phyloP scores from a whole-genome alignment of 2,329 filamentous ascomycete genomes.

The Ramichloridium luteum region DNA sequence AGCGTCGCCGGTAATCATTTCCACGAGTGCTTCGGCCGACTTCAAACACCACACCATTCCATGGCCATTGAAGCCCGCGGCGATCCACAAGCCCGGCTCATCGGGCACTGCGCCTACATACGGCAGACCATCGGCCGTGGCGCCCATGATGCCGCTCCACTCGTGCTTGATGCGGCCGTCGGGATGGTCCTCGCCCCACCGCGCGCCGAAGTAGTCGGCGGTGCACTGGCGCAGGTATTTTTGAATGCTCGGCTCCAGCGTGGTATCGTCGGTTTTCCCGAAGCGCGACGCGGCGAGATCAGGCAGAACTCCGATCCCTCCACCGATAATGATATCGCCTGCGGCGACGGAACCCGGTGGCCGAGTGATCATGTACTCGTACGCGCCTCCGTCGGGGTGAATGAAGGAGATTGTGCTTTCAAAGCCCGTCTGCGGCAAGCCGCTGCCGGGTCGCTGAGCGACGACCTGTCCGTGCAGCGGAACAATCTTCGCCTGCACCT shows the following conservation, averaged over 20 bases:
- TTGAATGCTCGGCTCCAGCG: slow-evolving; percentile 39
- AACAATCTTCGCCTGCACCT: no score
- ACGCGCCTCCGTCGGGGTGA: no score
- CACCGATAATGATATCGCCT: slow-evolving; percentile 51
- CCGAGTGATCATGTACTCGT: no score
- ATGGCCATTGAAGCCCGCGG: slow-evolving; percentile 53
- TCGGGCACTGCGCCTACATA: slow-evolving; percentile 35
- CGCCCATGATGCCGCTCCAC: slow-evolving; percentile 43
- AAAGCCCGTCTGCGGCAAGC: no score
- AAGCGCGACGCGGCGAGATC: slow-evolving; percentile 37
- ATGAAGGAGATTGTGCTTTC: no score
- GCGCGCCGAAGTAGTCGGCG: slow-evolving; percentile 40
- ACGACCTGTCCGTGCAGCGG: no score
- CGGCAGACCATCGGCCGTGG: slow-evolving; percentile 38
- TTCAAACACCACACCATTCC: slow-evolving; percentile 31
- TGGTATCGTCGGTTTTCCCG: slow-evolving; percentile 46
- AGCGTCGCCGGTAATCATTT: slow-evolving; percentile 33
- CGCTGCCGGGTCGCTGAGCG: no score
- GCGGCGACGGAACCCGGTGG: slow-evolving; percentile 30
- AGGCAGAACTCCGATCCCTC: slow-evolving; percentile 37
- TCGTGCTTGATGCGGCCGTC: slow-evolving; percentile 26
- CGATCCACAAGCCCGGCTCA: slow-evolving; percentile 39
- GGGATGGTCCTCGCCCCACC: slow-evolving; percentile 24
- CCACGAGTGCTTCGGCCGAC: slow-evolving; percentile 44
- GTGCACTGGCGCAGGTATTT: slow-evolving; percentile 35